A percentile compares a stretch with the other conserved stretches of the same genome.
phyloP scores from a whole-genome alignment of 345 rosid species.

The Leavenworthia alabamica region DNA sequence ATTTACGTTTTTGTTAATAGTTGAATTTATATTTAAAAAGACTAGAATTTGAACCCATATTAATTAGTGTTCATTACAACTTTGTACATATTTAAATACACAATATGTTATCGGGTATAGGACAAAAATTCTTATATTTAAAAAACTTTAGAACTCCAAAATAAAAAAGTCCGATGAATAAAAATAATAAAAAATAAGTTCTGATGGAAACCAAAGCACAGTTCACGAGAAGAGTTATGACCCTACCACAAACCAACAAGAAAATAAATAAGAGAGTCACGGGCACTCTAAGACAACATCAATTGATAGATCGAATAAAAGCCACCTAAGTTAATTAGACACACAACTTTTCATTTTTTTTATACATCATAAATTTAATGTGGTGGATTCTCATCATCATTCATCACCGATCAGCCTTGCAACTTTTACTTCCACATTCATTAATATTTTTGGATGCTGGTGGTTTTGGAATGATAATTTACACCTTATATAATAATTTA shows the following conservation, averaged over 20 bases:
- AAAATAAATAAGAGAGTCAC: conserved; percentile 29
- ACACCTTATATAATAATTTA: too few species aligned
- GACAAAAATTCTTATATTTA: neutral
- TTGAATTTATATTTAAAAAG: neutral
- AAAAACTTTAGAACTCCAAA: neutral
- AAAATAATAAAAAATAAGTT: neutral
- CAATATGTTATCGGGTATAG: neutral
- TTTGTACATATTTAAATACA: neutral
- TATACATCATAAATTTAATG: neutral
- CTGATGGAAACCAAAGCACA: conserved; percentile 19
- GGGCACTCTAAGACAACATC: conserved; percentile 31
- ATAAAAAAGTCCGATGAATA: neutral
- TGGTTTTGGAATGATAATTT: neutral
- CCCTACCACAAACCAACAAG: conserved; percentile 26
- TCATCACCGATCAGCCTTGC: conserved; percentile 3
- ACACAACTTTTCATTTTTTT: neutral
- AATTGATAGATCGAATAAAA: neutral
- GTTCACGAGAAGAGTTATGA: conserved; percentile 25
- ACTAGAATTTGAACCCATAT: neutral
- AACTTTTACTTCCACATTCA: conserved; percentile 9
- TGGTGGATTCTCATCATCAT: conserved; percentile 17
- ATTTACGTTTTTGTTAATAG: neutral
- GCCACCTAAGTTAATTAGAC: conserved; percentile 1
- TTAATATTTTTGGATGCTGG: neutral
- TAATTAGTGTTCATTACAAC: neutral